Evolutionary conservation across 2,329 filamentous ascomycete genomes (phyloP).

Genomic region (Xylariaceae sp.): DNA sequence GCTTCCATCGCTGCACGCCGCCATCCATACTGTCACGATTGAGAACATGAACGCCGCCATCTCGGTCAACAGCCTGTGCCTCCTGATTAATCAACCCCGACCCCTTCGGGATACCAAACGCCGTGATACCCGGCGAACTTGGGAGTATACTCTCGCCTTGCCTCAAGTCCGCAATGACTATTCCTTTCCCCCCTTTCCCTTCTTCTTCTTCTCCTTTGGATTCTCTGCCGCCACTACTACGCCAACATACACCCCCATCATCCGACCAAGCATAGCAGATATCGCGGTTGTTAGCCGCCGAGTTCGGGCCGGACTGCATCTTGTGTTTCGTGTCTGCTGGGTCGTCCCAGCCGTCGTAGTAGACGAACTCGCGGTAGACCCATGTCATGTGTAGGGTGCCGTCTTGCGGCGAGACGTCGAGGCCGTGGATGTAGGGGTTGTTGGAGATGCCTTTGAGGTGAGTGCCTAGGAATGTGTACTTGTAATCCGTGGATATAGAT

Average conservation of each 20-base stretch:
- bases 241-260: slow-evolving; percentile 42
- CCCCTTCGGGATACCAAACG: slow-evolving; percentile 42
- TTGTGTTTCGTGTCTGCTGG: slow-evolving; percentile 38
- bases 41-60: slow-evolving; percentile 45
- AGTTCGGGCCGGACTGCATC: slow-evolving; percentile 40
- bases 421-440: slow-evolving; percentile 50
- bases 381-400: slow-evolving; percentile 41
- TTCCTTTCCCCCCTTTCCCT: no score
- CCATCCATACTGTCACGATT: slow-evolving; percentile 40
- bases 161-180: slow-evolving; percentile 34
- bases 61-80: slow-evolving; percentile 42
- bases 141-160: slow-evolving; percentile 38
- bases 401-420: slow-evolving; percentile 31
- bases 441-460: slow-evolving; percentile 49
- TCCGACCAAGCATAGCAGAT: slow-evolving; percentile 47
- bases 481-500: no score
- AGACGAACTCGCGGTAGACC: slow-evolving; percentile 48
- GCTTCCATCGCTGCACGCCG: slow-evolving; percentile 34
- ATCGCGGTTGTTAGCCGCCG: slow-evolving; percentile 45
- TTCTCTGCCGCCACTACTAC: slow-evolving; percentile 32
- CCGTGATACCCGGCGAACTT: slow-evolving; percentile 38
- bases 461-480: slow-evolving; percentile 38
- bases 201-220: slow-evolving; percentile 7
- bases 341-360: slow-evolving; percentile 41
- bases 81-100: slow-evolving; percentile 49